These are phyloP conservation scores for Colletotrichum plurivorum DNA, from an alignment of 2,329 filamentous ascomycete species.

Conservation along the genomic window DNA sequence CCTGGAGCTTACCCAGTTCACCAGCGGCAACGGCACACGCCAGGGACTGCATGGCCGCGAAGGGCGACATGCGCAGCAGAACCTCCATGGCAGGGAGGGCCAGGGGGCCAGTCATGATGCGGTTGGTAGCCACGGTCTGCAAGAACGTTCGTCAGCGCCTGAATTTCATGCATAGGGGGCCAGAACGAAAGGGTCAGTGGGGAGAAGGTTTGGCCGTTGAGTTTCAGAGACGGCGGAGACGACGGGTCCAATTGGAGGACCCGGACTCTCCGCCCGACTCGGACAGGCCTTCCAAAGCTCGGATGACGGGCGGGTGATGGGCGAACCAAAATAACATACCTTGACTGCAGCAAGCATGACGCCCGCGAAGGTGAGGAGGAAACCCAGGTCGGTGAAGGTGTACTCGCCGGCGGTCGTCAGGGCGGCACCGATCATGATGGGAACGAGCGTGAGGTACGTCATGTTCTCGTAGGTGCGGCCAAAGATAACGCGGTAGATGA, in stretches of 20 bases:
- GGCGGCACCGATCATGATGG: constrained; percentile 72
- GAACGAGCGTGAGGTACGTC: constrained; percentile 72
- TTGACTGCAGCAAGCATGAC: constrained; percentile 70
- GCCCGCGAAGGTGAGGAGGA: constrained; percentile 67
- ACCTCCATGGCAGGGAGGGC: constrained; percentile 71
- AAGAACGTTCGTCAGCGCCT: constrained; percentile 21
- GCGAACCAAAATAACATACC: constrained; percentile 48
- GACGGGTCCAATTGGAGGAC: constrained; percentile 28
- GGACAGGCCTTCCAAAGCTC: constrained; percentile 25
- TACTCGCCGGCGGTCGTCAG: constrained; percentile 75
- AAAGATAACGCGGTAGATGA: constrained; percentile 72
- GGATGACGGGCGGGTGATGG: constrained; percentile 8
- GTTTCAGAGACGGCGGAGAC: constrained; percentile 27
- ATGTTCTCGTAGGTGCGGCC: constrained; percentile 66
- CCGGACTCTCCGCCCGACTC: constrained; percentile 15
- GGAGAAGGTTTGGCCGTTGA: constrained; percentile 19
- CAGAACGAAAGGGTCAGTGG: not conserved
- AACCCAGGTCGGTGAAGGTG: constrained; percentile 71
- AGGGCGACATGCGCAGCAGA: constrained; percentile 73
- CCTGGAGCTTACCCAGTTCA: constrained; percentile 62
- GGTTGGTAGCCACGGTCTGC: constrained; percentile 73
- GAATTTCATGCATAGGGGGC: constrained; percentile 11
- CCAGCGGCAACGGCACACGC: constrained; percentile 66
- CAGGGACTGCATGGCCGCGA: constrained; percentile 70
- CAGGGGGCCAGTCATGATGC: constrained; percentile 73